These are phyloP conservation scores for Penicillium turbatum DNA, from an alignment of 495 filamentous ascomycete genomes.

Conservation along the genomic window DNA sequence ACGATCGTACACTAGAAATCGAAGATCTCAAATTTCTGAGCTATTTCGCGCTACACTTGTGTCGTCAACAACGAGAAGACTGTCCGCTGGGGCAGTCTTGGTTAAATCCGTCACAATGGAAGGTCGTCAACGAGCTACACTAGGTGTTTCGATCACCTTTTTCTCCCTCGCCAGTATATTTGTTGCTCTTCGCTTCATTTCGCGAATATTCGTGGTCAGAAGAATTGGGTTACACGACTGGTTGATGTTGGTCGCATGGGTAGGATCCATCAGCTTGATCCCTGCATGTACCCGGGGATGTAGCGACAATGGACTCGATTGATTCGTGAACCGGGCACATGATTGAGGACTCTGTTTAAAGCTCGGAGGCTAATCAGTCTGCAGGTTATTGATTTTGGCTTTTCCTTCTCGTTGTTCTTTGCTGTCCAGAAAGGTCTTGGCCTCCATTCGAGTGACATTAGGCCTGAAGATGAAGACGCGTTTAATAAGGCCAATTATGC, in stretches of 20 bases:
- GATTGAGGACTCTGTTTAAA: neutral
- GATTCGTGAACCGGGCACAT: neutral
- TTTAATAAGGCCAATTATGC: slow-evolving; percentile 71
- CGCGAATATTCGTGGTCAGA: slow-evolving; percentile 67
- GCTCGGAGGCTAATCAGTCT: slow-evolving; percentile 4
- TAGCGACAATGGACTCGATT: neutral
- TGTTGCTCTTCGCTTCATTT: slow-evolving; percentile 66
- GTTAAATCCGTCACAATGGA: slow-evolving; percentile 33
- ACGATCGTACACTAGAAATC: neutral
- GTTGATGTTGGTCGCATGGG: slow-evolving; percentile 79
- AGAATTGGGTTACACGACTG: slow-evolving; percentile 72
- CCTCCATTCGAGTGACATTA: slow-evolving; percentile 65
- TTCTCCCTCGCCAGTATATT: slow-evolving; percentile 64
- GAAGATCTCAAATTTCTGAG: neutral
- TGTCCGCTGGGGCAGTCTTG: slow-evolving; percentile 1
- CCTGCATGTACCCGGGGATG: slow-evolving; percentile 19
- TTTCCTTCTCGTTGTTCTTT: slow-evolving; percentile 72
- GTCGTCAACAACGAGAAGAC: neutral
- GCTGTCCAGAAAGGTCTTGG: slow-evolving; percentile 69
- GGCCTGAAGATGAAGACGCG: slow-evolving; percentile 33
- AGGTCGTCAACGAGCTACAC: slow-evolving; percentile 60
- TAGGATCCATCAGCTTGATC: slow-evolving; percentile 7
- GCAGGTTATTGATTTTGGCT: slow-evolving; percentile 66
- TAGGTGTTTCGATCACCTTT: slow-evolving; percentile 69
- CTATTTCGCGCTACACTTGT: neutral